Base-by-base conservation (phyloP, 1,139 yeast species). In the Diutina mesorugosa region DNA sequence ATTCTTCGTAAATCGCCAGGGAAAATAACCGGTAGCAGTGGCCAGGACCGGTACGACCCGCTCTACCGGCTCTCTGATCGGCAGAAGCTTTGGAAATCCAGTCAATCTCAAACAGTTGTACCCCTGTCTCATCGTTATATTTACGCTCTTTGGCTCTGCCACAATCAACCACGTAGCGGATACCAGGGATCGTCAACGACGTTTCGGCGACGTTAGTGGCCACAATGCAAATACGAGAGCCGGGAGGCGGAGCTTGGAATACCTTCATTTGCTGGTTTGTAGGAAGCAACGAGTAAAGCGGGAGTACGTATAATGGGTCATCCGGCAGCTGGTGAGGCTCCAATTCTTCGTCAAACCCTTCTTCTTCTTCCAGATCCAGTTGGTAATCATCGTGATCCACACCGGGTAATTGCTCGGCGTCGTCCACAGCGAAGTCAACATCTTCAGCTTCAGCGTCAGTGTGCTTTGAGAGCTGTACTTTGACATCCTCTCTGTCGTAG, bases 21-120 rank as follows among this genome's bases (percentile, higher is more conserved):
- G 99, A 91, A 65, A 78, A 95, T 28, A 95, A 71, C 59, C 99
- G 76, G 68, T 95, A 95, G 68, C 97, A 90, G 66, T 95, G 99
- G 57, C 99, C 99, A 0, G 99, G 98, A 0, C 99, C 99, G 0
- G 98, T 93, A 80, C 99, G 87, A 67, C 99, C 99, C 56, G 99
- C 99, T 78, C 99, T 86, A 70, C 99, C 99, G 45, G 96, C 73
- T 72, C 99, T 80, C 74, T 95, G 99, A 61, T 84, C 95, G 0
- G 99, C 95, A 58, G 96, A 87, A 0, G 99, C 99, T 65, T 95
- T 90, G 47, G 96, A 87, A 14, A 93, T 77, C 98, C 98, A 95
- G 58, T 84, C 89, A 56, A 95, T 79, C 65, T 87, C 95, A 69
- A 87, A 95, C 58, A 96, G 87, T 69, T 93, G 98, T 32, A 93